phyloP scores from a whole-genome alignment of 192 early-diverging fungal species.

The Gonapodya prolifera region DNA sequence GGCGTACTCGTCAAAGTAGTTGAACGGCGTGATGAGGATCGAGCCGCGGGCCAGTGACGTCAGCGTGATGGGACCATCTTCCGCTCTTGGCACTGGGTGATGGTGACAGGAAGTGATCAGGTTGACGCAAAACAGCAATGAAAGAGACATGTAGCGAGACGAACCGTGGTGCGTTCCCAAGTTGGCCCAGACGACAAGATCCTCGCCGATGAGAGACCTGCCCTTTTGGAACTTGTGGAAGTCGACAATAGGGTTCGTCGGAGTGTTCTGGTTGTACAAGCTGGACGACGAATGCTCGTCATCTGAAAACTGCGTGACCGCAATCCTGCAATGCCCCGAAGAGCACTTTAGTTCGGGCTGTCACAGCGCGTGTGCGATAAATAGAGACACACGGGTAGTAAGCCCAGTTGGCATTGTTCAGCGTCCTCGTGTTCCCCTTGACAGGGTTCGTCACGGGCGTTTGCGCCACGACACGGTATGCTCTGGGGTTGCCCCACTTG shows the following conservation, averaged over 20 bases:
- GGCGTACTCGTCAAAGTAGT: slow-evolving; percentile 15
- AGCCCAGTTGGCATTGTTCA: slow-evolving; percentile 7
- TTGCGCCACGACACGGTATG: slow-evolving; percentile 9
- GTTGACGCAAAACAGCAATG: too few species aligned
- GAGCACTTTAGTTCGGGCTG: too few species aligned
- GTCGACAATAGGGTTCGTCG: slow-evolving; percentile 3
- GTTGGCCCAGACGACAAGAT: slow-evolving; percentile 10
- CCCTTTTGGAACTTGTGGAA: slow-evolving; percentile 8
- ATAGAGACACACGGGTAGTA: too few species aligned
- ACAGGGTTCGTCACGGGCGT: neutral
- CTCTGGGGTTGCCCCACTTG: slow-evolving; percentile 3
- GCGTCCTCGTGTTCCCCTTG: neutral
- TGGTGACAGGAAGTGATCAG: neutral
- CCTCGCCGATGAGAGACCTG: slow-evolving; percentile 5
- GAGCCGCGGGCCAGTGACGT: slow-evolving; percentile 1
- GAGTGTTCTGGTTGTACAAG: slow-evolving; percentile 9
- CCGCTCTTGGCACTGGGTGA: slow-evolving; percentile 3
- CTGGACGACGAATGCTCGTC: slow-evolving; percentile 7
- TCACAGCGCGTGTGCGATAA: too few species aligned
- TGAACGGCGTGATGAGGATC: slow-evolving; percentile 12
- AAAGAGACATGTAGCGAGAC: slow-evolving; percentile 1
- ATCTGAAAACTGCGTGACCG: slow-evolving; percentile 5
- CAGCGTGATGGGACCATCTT: slow-evolving; percentile 7
- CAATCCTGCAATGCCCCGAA: too few species aligned
- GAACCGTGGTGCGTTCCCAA: slow-evolving; percentile 4